These are phyloP conservation scores for Solanum appendiculatum DNA, from an alignment of 257 asterid species.

Conservation along the genomic window DNA sequence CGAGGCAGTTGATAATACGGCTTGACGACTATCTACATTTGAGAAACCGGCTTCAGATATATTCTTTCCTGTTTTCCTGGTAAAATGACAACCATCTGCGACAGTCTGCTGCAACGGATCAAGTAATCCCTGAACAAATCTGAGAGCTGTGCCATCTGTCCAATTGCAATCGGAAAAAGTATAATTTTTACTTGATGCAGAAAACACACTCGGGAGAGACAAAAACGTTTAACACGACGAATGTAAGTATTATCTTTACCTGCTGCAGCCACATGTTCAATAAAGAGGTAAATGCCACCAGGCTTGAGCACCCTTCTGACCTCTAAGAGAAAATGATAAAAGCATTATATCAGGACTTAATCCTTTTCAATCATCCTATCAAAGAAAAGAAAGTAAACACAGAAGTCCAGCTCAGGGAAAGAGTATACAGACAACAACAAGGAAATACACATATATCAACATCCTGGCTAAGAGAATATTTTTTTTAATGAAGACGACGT, in stretches of 20 bases:
- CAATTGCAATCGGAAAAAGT: not conserved
- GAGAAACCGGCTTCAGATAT: constrained; percentile 57
- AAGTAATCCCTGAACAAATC: constrained; percentile 53
- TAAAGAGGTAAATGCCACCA: constrained; percentile 70
- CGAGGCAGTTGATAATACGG: constrained; percentile 42
- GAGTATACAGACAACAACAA: not conserved
- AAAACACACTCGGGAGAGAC: not conserved
- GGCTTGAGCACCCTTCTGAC: constrained; percentile 86
- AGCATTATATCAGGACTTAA: not conserved
- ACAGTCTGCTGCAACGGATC: constrained; percentile 75
- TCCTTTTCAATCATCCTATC: not conserved
- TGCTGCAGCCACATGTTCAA: constrained; percentile 85
- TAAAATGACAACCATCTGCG: constrained; percentile 79
- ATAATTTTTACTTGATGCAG: not conserved
- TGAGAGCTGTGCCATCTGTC: constrained; percentile 64
- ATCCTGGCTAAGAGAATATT: not conserved
- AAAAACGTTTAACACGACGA: not conserved
- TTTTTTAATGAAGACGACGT: not conserved
- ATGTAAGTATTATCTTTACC: constrained; percentile 25
- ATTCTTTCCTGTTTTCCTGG: constrained; percentile 40
- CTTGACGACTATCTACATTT: constrained; percentile 30
- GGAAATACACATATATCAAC: not conserved
- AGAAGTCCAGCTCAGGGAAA: not conserved
- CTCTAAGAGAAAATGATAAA: constrained; percentile 29
- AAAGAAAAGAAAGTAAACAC: not conserved